Base-by-base conservation (phyloP, 2,329 filamentous ascomycete genomes). In the Lasiodiplodia sp. region DNA sequence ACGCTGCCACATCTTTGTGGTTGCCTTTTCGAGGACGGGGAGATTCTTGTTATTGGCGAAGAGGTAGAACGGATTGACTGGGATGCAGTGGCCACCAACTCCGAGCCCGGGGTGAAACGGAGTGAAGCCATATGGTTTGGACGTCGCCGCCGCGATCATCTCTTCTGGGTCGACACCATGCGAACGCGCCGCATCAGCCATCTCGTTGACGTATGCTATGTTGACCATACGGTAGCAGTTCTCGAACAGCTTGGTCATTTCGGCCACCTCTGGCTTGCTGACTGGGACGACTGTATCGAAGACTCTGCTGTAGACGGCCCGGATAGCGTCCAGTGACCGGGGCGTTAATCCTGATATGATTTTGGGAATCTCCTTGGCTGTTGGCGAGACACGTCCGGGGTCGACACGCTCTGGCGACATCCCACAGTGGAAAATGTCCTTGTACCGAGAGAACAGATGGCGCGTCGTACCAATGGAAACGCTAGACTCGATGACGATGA, bases 201-300 rank as follows among this genome's bases (percentile, higher is more conserved):
- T 86, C 70, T 87, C 86, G 71, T 87, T 87, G 68, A 82, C 84
- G 68, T 85, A 87, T 0, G 86, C 85, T 40, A 86, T 86, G 72
- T 81, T 81, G 14, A 87, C 77, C 82, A 86, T 87, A 2, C 86
- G 80, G 73, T 87, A 85, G 72, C 86, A 88, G 73, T 87, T 88
- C 69, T 87, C 86, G 72, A 86, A 88, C 14, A 88, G 76, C 75
- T 88, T 88, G 70, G 82, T 85, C 84, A 87, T 87, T 74, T 87
- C 86, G 1, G 86, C 86, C 1, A 86, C 85, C 71, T 88, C 86
- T 1, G 86, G 85, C 37, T 75, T 77, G 12, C 83, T 84, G 37
- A 87, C 85, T 0, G 82, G 79, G 7, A 87, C 78, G 6, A 87
- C 77, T 0, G 75, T 73, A 62, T 85, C 78, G 70, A 86, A 87